Evolutionary conservation across 2,329 filamentous ascomycete species (phyloP).

Genomic region (Hymenoscyphus fructigenus): DNA sequence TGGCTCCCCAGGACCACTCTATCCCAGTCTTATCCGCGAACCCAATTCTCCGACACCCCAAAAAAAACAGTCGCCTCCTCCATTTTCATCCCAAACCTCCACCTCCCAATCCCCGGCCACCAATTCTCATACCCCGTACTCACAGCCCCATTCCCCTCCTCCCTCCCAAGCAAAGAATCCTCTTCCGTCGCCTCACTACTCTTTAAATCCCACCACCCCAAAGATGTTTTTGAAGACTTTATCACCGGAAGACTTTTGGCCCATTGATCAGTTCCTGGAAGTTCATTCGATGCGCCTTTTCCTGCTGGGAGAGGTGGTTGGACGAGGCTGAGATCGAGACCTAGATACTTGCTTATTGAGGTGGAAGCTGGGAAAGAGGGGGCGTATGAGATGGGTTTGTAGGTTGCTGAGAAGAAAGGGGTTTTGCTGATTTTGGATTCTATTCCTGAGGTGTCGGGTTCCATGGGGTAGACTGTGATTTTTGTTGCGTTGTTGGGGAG

Average conservation of each 20-base stretch:
- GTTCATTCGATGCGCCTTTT: conserved; percentile 41
- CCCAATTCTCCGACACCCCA: neutral
- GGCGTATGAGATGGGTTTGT: conserved; percentile 43
- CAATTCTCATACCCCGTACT: conserved; percentile 41
- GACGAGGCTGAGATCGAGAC: conserved; percentile 45
- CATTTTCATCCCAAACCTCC: conserved; percentile 42
- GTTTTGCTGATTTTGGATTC: conserved; percentile 30
- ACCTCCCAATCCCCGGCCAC: conserved; percentile 47
- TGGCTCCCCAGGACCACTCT: no score
- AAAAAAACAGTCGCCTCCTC: conserved; percentile 36
- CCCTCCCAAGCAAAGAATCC: neutral
- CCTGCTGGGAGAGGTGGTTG: conserved; percentile 49
- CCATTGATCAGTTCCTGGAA: conserved; percentile 50
- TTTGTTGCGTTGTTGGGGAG: conserved; percentile 39
- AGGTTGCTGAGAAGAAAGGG: conserved; percentile 49
- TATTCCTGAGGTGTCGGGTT: conserved; percentile 34
- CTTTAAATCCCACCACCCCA: conserved; percentile 49
- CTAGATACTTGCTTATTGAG: conserved; percentile 40
- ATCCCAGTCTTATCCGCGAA: no score
- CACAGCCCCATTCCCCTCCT: conserved; percentile 4
- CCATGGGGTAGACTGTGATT: conserved; percentile 48
- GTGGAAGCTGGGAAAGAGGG: conserved; percentile 48
- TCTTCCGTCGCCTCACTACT: conserved; percentile 35
- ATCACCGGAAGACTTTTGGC: conserved; percentile 39
- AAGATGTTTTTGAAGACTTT: conserved; percentile 34